A percentile compares a stretch with the other conserved stretches of the same genome.
phyloP scores from a whole-genome alignment of 139 green algal genomes.

The Parachlorella kessleri region DNA sequence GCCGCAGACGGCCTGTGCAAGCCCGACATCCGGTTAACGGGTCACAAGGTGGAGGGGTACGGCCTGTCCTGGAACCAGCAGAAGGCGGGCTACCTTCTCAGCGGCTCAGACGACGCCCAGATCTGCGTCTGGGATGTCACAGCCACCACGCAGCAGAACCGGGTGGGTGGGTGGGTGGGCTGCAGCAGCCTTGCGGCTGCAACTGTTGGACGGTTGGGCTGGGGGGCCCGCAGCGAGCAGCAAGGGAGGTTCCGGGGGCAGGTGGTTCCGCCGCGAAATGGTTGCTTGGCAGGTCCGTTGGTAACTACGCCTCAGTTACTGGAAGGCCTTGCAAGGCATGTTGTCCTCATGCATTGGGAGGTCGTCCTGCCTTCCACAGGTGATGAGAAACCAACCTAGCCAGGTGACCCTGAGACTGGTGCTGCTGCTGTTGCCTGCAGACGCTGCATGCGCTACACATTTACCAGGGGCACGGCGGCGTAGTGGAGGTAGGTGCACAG shows the following conservation, averaged over 20 bases:
- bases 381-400: too few species aligned
- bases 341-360: too few species aligned
- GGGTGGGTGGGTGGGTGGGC: neutral
- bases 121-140: constrained; percentile 99
- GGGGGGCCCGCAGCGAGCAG: neutral
- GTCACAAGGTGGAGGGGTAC: constrained; percentile 96
- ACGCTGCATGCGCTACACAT: constrained; percentile 74
- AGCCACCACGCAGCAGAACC: constrained; percentile 15
- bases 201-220: neutral
- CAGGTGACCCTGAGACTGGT: too few species aligned
- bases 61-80: constrained; percentile 95
- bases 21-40: constrained; percentile 88
- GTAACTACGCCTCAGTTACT: too few species aligned
- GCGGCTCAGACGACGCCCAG: constrained; percentile 94
- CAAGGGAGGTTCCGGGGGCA: too few species aligned
- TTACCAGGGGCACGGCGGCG: constrained; percentile 78
- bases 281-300: too few species aligned
- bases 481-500: constrained; percentile 78
- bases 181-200: too few species aligned
- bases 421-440: too few species aligned
- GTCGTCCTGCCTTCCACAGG: too few species aligned
- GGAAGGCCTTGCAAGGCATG: too few species aligned
- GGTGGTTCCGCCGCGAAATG: too few species aligned
- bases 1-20: constrained; percentile 44
- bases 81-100: constrained; percentile 87